Evolutionary conservation across 768 basidiomycete species (phyloP).

Genomic region (Serendipita vermifera): DNA sequence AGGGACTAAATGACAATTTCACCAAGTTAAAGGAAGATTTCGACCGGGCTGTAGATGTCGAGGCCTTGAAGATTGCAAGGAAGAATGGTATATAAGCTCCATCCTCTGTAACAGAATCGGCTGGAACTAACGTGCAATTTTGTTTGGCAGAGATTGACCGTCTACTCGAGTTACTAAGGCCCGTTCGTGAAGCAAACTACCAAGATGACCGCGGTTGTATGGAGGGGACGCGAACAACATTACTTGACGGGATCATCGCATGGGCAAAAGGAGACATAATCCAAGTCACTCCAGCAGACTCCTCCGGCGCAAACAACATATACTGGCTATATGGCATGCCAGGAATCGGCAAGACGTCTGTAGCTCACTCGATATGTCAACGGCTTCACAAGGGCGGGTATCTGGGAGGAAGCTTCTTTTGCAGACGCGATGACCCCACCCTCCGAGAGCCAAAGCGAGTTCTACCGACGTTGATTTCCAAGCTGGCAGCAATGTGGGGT

Average conservation of each 20-base stretch:
- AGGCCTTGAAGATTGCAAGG: background rate
- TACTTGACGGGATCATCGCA: background rate
- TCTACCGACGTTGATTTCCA: background rate
- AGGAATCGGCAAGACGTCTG: background rate
- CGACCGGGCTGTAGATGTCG: background rate
- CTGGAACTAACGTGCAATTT: background rate
- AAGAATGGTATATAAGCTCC: background rate
- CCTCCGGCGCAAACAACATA: background rate
- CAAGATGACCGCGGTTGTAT: background rate
- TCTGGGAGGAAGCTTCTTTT: background rate
- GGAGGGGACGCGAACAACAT: background rate
- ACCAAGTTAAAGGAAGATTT: background rate
- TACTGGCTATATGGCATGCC: conserved; percentile 1
- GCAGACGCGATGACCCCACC: background rate
- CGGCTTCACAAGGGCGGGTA: background rate
- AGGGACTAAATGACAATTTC: background rate
- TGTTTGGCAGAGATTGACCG: background rate
- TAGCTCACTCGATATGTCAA: background rate
- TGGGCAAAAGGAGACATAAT: background rate
- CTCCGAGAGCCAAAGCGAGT: background rate
- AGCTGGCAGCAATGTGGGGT: background rate
- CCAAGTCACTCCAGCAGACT: no score
- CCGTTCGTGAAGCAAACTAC: background rate
- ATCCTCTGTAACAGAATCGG: background rate
- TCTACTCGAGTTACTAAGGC: background rate